These are phyloP conservation scores for Leishmania amazonensis DNA, from an alignment of 208 protist genomes.

Conservation along the genomic window DNA sequence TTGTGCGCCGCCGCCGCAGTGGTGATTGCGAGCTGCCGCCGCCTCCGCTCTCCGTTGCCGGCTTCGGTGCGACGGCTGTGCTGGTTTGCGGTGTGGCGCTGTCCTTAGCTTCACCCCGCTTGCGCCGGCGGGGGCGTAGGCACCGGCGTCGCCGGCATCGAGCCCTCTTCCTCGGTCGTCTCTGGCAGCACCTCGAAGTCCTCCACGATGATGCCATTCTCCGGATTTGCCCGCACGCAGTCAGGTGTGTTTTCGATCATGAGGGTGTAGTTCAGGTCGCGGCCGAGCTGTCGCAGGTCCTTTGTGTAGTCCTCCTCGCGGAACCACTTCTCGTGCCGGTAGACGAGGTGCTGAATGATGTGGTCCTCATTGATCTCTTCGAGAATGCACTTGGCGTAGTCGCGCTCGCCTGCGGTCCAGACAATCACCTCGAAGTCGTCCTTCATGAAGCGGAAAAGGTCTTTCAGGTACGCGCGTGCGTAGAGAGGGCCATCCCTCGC, in stretches of 20 bases:
- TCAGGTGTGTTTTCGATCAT: conserved; percentile 91
- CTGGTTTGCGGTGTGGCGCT: background rate
- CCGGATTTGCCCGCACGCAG: conserved; percentile 78
- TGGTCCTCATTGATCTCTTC: conserved; percentile 87
- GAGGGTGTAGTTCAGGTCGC: conserved; percentile 79
- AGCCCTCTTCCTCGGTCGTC: conserved; percentile 22
- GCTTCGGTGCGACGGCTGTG: background rate
- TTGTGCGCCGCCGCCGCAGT: conserved; percentile 39
- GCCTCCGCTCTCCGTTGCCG: background rate
- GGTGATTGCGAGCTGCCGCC: conserved; percentile 1
- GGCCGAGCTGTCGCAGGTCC: conserved; percentile 76
- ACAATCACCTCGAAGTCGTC: conserved; percentile 90
- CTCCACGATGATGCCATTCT: conserved; percentile 87
- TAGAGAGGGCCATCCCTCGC: conserved; percentile 87
- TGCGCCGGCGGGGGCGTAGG: conserved; percentile 16
- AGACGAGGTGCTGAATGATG: conserved; percentile 83
- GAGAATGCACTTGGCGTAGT: conserved; percentile 90
- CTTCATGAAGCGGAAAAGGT: conserved; percentile 76
- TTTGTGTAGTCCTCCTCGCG: conserved; percentile 83
- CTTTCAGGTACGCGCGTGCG: conserved; percentile 74
- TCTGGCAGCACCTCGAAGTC: conserved; percentile 77
- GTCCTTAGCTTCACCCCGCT: background rate
- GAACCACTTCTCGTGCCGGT: conserved; percentile 83
- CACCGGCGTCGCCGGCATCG: conserved; percentile 14
- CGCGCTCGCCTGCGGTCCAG: conserved; percentile 89